A percentile compares a stretch with the other conserved stretches of the same genome.
These are phyloP conservation scores for Monosporascus sp. DNA, from an alignment of 2,329 filamentous ascomycete species.

Conservation along the genomic window DNA sequence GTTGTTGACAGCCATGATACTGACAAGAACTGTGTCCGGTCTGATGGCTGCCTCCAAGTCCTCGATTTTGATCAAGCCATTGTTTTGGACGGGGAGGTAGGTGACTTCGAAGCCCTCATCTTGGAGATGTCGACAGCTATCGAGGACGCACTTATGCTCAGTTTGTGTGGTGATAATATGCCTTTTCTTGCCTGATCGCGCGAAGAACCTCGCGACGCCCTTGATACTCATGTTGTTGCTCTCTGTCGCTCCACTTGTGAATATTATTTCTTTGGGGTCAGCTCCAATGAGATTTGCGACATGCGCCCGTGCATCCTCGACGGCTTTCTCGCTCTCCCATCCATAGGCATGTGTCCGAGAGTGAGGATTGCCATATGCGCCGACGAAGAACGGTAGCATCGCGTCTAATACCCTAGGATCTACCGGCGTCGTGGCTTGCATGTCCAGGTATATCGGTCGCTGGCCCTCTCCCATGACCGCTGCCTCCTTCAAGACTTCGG, in stretches of 20 bases:
- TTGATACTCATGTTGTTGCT: slow-evolving; percentile 99
- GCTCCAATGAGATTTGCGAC: slow-evolving; percentile 86
- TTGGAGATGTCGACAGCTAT: slow-evolving; percentile 94
- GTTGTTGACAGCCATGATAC: slow-evolving; percentile 99
- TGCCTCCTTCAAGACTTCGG: slow-evolving; percentile 83
- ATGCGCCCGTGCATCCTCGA: slow-evolving; percentile 79
- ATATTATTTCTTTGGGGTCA: slow-evolving; percentile 96
- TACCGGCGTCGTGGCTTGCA: slow-evolving; percentile 94
- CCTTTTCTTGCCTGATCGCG: slow-evolving; percentile 89
- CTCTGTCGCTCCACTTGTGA: slow-evolving; percentile 96
- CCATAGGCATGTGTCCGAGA: slow-evolving; percentile 97
- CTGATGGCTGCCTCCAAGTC: slow-evolving; percentile 84
- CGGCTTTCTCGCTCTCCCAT: slow-evolving; percentile 94
- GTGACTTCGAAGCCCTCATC: slow-evolving; percentile 96
- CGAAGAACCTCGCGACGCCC: slow-evolving; percentile 93
- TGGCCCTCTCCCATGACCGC: slow-evolving; percentile 89
- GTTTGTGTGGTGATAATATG: slow-evolving; percentile 97
- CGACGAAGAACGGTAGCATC: slow-evolving; percentile 93
- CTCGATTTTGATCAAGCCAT: slow-evolving; percentile 78
- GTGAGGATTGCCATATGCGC: slow-evolving; percentile 93
- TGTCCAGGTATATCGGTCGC: slow-evolving; percentile 94
- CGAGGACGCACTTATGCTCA: slow-evolving; percentile 97
- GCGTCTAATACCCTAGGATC: slow-evolving; percentile 92
- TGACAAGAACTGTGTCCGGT: slow-evolving; percentile 86
- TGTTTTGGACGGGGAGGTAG: slow-evolving; percentile 85